These are phyloP conservation scores for Aspergillus transmontanensis DNA, from an alignment of 2,329 filamentous ascomycete species.

Conservation along the genomic window DNA sequence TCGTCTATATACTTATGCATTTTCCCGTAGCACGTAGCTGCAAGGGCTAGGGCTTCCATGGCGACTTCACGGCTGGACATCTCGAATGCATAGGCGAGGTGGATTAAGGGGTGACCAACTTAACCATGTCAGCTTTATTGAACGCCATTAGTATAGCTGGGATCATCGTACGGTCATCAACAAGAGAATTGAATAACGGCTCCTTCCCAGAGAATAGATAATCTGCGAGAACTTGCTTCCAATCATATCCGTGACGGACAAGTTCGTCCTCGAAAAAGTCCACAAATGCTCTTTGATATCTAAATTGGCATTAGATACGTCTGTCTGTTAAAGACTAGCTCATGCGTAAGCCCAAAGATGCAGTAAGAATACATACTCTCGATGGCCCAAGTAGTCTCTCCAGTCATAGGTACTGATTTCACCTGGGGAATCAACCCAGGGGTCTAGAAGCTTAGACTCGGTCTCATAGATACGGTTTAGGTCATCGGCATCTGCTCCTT, in stretches of 20 bases:
- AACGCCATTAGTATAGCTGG: neutral
- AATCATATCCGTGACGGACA: constrained; percentile 76
- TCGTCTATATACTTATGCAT: constrained; percentile 70
- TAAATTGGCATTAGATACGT: constrained; percentile 26
- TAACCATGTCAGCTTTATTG: neutral
- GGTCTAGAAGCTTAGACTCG: constrained; percentile 70
- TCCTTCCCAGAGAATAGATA: constrained; percentile 70
- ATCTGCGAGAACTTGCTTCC: constrained; percentile 74
- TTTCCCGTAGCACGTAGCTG: constrained; percentile 60
- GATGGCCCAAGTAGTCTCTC: constrained; percentile 79
- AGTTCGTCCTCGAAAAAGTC: constrained; percentile 96
- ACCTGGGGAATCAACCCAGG: constrained; percentile 80
- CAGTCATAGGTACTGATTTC: constrained; percentile 85
- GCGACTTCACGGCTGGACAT: constrained; percentile 80
- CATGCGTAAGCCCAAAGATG: neutral
- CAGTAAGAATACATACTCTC: constrained; percentile 50
- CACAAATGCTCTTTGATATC: constrained; percentile 85
- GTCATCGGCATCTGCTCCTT: constrained; percentile 74
- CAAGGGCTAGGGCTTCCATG: constrained; percentile 81
- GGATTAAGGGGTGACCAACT: constrained; percentile 93
- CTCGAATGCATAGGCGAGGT: constrained; percentile 92
- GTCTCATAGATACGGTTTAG: constrained; percentile 80
- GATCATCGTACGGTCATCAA: constrained; percentile 69
- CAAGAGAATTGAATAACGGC: constrained; percentile 78
- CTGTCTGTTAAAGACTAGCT: neutral